Base-by-base conservation (phyloP, 2,329 filamentous ascomycete genomes). In the Metarhizium robertsii region DNA sequence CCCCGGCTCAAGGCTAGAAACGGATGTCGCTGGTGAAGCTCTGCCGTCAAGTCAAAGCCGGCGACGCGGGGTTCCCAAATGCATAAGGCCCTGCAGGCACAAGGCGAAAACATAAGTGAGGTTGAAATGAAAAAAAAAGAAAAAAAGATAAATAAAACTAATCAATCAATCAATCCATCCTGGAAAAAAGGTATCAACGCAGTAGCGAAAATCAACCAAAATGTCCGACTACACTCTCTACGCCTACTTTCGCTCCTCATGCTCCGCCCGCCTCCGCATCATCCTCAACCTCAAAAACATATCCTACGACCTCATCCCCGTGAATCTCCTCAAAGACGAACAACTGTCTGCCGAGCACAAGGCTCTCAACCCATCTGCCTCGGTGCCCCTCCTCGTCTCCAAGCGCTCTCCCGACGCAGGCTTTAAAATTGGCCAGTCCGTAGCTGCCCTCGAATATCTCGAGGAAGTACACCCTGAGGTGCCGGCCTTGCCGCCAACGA, bases 161-260 rank as follows among this genome's bases (percentile, higher is more conserved):
- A 20, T 45, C 10, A 18, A 38, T 13, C 25, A 16, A 8, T 36
- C 49, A 14, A 30, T 38, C n/a, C 48, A 50, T 18, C 34, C 48
- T 36, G 1, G 6, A 1, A 52, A 46, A 14, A 20, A 6, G 13
- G n/a, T 29, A 14, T 10, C n/a, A 25, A 25, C 25, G 4, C 25
- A 25, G 25, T 25, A 25, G 25, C 25, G 25, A 25, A 25, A 25
- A 30, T 18, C 49, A 3, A 3, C n/a, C 34, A 49, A 18, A 53
- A 56, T 58, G 58, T 6, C 61, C 49, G 61, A 67, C 38, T 74
- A 69, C 62, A 72, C 67, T 1, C 75, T 86, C 10, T 77, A 85
- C 70, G 79, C 75, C 58, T 85, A 84, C 69, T 84, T 79, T 68
- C 75, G 80, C 59, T 86, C 83, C 50, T 84, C 81, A 16, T 86